Conservation (phyloP, 2,329 filamentous ascomycete species). For the Pseudogymnoascus sp. region DNA sequence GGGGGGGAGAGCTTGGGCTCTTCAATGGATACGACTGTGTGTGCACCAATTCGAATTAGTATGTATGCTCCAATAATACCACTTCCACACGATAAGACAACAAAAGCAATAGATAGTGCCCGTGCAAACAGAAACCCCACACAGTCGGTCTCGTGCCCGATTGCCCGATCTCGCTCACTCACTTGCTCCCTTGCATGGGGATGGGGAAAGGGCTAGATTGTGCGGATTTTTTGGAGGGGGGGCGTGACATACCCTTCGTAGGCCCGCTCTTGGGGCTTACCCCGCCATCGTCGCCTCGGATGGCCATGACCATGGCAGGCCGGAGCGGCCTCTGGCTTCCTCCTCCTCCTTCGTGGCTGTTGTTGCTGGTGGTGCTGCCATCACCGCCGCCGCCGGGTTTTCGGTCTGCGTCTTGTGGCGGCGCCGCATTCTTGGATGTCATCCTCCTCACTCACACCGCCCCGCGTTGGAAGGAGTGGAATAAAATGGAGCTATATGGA, state of each 20-base stretch:
- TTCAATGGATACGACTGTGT: conserved; percentile 4
- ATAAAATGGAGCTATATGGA: not conserved
- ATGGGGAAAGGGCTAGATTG: not conserved
- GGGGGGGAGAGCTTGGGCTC: conserved; percentile 8
- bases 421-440: not conserved
- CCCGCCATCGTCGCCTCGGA: conserved; percentile 4
- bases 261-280: conserved; percentile 5
- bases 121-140: not conserved
- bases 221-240: not conserved
- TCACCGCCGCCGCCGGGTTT: not conserved
- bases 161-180: not conserved
- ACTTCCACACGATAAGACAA: not conserved
- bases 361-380: not conserved
- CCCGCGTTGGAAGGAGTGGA: not conserved
- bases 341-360: not conserved
- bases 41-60: not conserved
- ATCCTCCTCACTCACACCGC: not conserved
- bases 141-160: not conserved
- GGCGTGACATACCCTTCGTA: not conserved
- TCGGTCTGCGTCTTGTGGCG: not conserved
- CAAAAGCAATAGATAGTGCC: not conserved
- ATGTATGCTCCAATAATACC: not conserved
- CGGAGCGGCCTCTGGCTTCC: not conserved
- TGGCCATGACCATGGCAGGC: not conserved
- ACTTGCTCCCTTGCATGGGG: not conserved